A percentile compares a stretch with the other conserved stretches of the same genome.
phyloP scores from a whole-genome alignment of 2,329 filamentous ascomycete species.

The Colletotrichum tropicicola region DNA sequence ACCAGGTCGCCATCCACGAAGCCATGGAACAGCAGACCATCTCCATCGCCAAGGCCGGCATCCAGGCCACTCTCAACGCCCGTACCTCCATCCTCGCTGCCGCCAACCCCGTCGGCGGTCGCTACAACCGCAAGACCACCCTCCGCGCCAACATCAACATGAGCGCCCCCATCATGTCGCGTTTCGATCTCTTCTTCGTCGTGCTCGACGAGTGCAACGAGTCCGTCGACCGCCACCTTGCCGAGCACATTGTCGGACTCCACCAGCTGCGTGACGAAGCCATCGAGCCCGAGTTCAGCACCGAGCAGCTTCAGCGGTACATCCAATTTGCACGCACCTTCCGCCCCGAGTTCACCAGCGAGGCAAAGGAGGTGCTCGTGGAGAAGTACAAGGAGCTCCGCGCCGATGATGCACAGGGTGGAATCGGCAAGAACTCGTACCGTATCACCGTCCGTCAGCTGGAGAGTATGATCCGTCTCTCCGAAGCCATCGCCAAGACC shows the following conservation, averaged over 20 bases:
- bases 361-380: slow-evolving; percentile 86
- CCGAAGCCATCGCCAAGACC: slow-evolving; percentile 97
- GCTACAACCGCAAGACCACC: slow-evolving; percentile 97
- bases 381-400: slow-evolving; percentile 95
- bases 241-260: slow-evolving; percentile 92
- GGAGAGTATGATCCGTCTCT: slow-evolving; percentile 93
- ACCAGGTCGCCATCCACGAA: slow-evolving; percentile 99
- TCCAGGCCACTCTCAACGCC: slow-evolving; percentile 96
- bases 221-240: slow-evolving; percentile 86
- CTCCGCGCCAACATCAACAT: slow-evolving; percentile 97
- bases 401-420: slow-evolving; percentile 92
- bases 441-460: slow-evolving; percentile 96
- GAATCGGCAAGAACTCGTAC: slow-evolving; percentile 93
- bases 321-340: slow-evolving; percentile 97
- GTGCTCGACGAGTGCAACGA: slow-evolving; percentile 98
- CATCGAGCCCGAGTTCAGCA: slow-evolving; percentile 91
- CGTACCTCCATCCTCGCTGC: slow-evolving; percentile 95
- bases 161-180: slow-evolving; percentile 98
- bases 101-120: slow-evolving; percentile 92
- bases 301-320: slow-evolving; percentile 95
- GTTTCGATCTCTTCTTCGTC: slow-evolving; percentile 99
- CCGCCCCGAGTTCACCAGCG: slow-evolving; percentile 88
- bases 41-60: slow-evolving; percentile 97
- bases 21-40: slow-evolving; percentile 99
- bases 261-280: slow-evolving; percentile 94